Evolutionary conservation across 768 basidiomycete genomes (phyloP).

Genomic region (Xanthoconium stramineum): DNA sequence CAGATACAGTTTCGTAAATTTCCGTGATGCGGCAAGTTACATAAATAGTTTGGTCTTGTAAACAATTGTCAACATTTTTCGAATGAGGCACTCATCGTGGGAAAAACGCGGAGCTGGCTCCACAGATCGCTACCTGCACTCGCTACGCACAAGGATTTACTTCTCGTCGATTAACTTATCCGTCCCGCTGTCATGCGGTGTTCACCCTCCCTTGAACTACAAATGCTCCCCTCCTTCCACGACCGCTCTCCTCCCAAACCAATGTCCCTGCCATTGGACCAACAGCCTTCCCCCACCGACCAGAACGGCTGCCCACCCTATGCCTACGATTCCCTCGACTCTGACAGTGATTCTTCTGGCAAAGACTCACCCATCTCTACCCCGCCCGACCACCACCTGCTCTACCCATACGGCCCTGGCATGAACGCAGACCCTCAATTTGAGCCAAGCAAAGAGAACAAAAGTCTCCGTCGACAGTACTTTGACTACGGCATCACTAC

Average conservation of each 20-base stretch:
- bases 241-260: not conserved
- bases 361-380: constrained; percentile 2
- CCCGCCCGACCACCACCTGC: not conserved
- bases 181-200: not conserved
- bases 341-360: constrained; percentile 10
- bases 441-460: constrained; percentile 15
- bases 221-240: not conserved
- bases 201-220: constrained; percentile 8
- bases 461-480: constrained; percentile 16
- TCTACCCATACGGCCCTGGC: constrained; percentile 7
- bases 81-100: too few species aligned
- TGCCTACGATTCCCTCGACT: constrained; percentile 8
- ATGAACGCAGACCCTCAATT: not conserved
- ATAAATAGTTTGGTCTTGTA: too few species aligned
- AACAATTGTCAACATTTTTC: too few species aligned
- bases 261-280: not conserved
- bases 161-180: constrained; percentile 3
- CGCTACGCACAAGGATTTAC: not conserved
- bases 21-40: too few species aligned
- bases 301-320: not conserved
- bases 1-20: too few species aligned
- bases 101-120: not conserved
- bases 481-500: constrained; percentile 20
- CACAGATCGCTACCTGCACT: not conserved
- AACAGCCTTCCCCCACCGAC: not conserved